Base-by-base conservation (phyloP, 371 early-diverging fungal genomes). In the Mucor saturninus region DNA sequence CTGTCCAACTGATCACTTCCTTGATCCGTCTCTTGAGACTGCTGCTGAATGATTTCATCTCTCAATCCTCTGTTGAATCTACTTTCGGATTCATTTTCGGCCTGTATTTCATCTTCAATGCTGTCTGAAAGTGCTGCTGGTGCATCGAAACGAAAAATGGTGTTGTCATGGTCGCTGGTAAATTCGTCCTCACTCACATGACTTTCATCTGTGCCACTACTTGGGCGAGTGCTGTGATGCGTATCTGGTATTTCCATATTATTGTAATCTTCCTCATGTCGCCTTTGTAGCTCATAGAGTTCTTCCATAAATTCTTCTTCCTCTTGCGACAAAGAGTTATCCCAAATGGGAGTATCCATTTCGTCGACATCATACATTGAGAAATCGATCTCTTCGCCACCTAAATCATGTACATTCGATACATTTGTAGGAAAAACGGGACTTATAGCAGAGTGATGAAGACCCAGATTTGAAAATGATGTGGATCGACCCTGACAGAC, bases 381-480 rank as follows among this genome's bases (percentile, higher is more conserved):
- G 35, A 66, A 62, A 2, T 64, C 64, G 11, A 68, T 48, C 11
- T 61, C 62, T 13, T 62, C 59, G 0, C 32, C 69, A 38, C 58
- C 65, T 6, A 64, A 9, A 48, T 69, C 72, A 42, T 62, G 45
- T 14, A 62, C 56, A 32, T 54, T 40, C 0, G 53, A 48, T 5
- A 69, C 32, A 55, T 69, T 58, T 30, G 74, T 48, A 1, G 73
- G 75, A 56, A 69, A 81, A 0, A 73, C 50, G 0, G 78, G 79
- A 30, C 54, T 38, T 15, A 30, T 56, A 9, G 77, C 76, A 2
- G 79, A 74, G 54, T 76, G 77, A 26, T 68, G 59, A n/a, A 78
- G 14, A 26, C 66, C 61, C 28, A 78, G 28, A n/a, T 54, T 61
- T 2, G 52, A 21, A 8, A 75, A 30, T 9, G 65, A 39, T 21